Evolutionary conservation across 345 rosid species (phyloP).

Genomic region (Murraya paniculata): DNA sequence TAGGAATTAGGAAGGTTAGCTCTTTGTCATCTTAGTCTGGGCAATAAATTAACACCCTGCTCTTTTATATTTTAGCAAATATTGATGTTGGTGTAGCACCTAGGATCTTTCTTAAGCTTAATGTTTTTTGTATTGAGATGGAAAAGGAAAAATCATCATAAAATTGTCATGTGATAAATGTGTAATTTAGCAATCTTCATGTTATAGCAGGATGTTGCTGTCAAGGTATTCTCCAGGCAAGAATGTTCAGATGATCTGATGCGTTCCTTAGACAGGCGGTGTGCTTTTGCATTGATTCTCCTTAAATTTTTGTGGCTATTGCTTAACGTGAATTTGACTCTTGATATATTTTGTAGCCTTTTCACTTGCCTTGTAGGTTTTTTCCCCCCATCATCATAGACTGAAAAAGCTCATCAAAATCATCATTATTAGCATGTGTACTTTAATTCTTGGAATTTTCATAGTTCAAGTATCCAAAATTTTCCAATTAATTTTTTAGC

Average conservation of each 20-base stretch:
- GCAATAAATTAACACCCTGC: not conserved
- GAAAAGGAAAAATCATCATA: no score
- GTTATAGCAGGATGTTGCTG: slow-evolving; percentile 85
- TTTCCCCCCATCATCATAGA: not conserved
- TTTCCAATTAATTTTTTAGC: not conserved
- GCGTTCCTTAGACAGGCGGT: slow-evolving; percentile 90
- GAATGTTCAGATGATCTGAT: slow-evolving; percentile 87
- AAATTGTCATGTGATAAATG: slow-evolving; percentile 5
- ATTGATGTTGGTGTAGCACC: slow-evolving; percentile 1
- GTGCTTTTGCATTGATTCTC: slow-evolving; percentile 1
- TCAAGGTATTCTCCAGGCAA: slow-evolving; percentile 89
- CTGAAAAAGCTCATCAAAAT: no score
- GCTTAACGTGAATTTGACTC: not conserved
- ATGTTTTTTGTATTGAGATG: no score
- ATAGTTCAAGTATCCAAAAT: no score
- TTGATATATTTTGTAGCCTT: not conserved
- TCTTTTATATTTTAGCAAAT: not conserved
- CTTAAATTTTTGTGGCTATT: not conserved
- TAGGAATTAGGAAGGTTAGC: not conserved
- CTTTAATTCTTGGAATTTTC: no score
- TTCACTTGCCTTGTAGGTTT: not conserved
- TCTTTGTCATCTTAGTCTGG: not conserved
- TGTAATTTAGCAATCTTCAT: slow-evolving; percentile 21
- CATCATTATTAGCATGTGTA: no score
- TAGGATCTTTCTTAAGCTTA: not conserved